Base-by-base conservation (phyloP, 805 yeast genomes). In the Candida pini region DNA sequence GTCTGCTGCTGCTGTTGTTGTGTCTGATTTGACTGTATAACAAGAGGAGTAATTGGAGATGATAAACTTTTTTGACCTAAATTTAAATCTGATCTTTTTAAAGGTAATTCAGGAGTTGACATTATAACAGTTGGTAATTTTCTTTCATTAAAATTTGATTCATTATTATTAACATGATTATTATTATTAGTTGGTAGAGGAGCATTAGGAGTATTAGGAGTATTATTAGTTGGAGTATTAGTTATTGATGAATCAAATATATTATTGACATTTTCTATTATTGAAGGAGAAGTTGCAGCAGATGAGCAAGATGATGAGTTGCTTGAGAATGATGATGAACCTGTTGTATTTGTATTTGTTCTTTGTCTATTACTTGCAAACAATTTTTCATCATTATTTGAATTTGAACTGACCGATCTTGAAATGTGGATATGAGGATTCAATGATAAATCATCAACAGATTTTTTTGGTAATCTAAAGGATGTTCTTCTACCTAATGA, bases 31-130 rank as follows among this genome's bases (percentile, higher is more conserved):
- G 45, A 20, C 18, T 36, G 36, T 22, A 34, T 39, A 5, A 42
- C 32, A 7, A 31, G 20, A 9, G 47, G 44, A 29, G 36, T 32
- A 9, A 34, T 27, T 4, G 43, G 38, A 5, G 45, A 34, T 13
- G 34, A 27, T 13, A 33, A 21, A 6, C 18, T 55, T 55, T 32
- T 56, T 44, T 36, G 45, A 44, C 26, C 60, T n/a, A n/a, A n/a
- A 54, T 2, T 55, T 57, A 36, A 47, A 47, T 35, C 57, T 47
- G 28, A 33, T 47, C 30, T 54, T 57, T 40, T 48, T 49, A 12
- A 65, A 51, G 59, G 46, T n/a, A 53, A 47, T 29, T 47, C 41
- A 30, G 53, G 54, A 28, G 33, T 40, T 22, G 47, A 48, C 21
- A 26, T 37, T 24, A 37, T 34, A 36, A 49, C 36, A 10, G 49